A percentile compares a stretch with the other conserved stretches of the same genome.
phyloP scores from a whole-genome alignment of 192 early-diverging fungal species.

The Glomus cerebriforme region DNA sequence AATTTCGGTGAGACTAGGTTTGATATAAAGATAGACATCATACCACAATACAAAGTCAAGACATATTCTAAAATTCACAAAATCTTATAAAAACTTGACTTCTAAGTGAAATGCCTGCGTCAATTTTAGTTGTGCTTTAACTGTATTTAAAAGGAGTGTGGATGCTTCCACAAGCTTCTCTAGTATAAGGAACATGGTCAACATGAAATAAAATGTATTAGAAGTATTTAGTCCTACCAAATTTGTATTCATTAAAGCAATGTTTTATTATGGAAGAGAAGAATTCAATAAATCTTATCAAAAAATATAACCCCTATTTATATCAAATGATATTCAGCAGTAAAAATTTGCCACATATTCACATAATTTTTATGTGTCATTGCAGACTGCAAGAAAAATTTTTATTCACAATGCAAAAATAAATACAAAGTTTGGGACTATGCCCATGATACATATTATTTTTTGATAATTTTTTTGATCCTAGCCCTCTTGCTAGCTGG shows the following conservation, averaged over 20 bases:
- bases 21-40: neutral
- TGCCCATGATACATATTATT: too few relatives aligned
- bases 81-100: neutral
- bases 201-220: neutral
- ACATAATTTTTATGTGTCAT: too few relatives aligned
- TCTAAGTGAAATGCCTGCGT: neutral
- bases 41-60: neutral
- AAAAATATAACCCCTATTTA: too few relatives aligned
- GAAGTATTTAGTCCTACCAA: neutral
- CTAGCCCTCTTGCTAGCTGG: too few relatives aligned
- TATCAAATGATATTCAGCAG: too few relatives aligned
- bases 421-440: too few relatives aligned
- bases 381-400: too few relatives aligned
- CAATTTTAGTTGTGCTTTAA: neutral
- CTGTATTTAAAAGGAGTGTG: neutral
- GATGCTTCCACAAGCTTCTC: neutral
- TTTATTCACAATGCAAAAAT: too few relatives aligned
- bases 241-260: slow-evolving; percentile 6
- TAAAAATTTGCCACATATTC: too few relatives aligned
- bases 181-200: neutral
- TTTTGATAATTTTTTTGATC: too few relatives aligned
- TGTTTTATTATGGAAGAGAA: neutral
- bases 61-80: neutral
- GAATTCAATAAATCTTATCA: too few relatives aligned
- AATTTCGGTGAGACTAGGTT: neutral